phyloP scores from a whole-genome alignment of 768 basidiomycete species.

The Naematelia aurantialba region DNA sequence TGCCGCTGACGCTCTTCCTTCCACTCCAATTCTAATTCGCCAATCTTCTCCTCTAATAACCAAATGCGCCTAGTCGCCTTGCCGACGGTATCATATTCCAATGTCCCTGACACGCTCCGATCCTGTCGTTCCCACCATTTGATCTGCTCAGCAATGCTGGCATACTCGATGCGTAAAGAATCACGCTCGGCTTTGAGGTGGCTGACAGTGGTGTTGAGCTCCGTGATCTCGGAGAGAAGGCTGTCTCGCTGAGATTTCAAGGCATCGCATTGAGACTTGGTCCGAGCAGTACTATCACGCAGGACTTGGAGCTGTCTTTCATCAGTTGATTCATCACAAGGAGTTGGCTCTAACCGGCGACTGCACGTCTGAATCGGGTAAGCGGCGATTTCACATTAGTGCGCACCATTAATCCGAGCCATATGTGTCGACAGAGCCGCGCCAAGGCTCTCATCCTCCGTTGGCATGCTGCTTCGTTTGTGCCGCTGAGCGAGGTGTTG shows the following conservation, averaged over 20 bases:
- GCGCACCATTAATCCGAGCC: not conserved
- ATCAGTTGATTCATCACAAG: not conserved
- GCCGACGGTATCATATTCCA: slow-evolving; percentile 6
- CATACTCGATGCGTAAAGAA: slow-evolving; percentile 5
- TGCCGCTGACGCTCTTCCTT: slow-evolving; percentile 6
- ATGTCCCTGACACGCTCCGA: not conserved
- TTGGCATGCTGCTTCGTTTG: not conserved
- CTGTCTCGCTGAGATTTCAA: slow-evolving; percentile 9
- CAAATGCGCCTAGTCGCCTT: slow-evolving; percentile 22
- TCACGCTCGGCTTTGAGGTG: slow-evolving; percentile 15
- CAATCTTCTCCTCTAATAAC: slow-evolving; percentile 16
- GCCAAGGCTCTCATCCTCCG: not conserved
- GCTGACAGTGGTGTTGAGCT: not conserved
- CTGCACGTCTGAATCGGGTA: not conserved
- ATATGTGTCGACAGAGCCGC: not conserved
- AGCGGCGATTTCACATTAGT: too few relatives aligned
- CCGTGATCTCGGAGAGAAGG: slow-evolving; percentile 14
- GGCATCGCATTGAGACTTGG: slow-evolving; percentile 10
- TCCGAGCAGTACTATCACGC: not conserved
- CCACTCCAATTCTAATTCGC: slow-evolving; percentile 4
- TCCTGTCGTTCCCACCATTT: slow-evolving; percentile 15
- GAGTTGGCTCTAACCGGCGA: not conserved
- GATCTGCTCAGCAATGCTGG: slow-evolving; percentile 1
- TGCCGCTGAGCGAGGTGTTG: not conserved
- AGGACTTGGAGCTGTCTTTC: not conserved